phyloP scores from a whole-genome alignment of 106 monocot species.

The Ottelia alismoides region DNA sequence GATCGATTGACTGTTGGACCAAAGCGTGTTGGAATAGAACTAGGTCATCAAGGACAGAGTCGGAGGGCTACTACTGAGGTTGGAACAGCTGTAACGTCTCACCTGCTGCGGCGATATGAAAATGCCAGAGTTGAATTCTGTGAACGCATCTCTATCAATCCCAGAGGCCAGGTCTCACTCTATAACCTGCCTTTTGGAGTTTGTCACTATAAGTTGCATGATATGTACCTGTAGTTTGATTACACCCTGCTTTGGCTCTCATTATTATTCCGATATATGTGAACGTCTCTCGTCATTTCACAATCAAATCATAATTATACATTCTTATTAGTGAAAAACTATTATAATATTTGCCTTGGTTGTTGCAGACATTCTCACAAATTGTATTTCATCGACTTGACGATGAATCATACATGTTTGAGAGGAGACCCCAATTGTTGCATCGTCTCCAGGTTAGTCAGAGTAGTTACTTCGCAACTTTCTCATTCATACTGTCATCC shows the following conservation, averaged over 20 bases:
- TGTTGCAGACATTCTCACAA: conserved; percentile 68
- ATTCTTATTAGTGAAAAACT: too few relatives aligned
- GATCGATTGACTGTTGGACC: conserved; percentile 76
- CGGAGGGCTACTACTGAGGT: conserved; percentile 63
- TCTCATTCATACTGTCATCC: too few relatives aligned
- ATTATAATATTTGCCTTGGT: too few relatives aligned
- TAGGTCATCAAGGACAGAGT: conserved; percentile 83
- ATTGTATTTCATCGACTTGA: conserved; percentile 78
- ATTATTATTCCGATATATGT: too few relatives aligned
- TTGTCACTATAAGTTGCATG: too few relatives aligned
- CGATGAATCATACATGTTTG: conserved; percentile 79
- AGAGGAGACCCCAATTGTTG: conserved; percentile 58
- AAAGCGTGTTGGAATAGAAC: conserved; percentile 45
- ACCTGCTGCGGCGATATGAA: conserved; percentile 61
- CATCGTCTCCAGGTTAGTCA: conserved; percentile 72
- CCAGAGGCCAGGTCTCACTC: conserved; percentile 75
- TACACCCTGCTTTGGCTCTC: too few relatives aligned
- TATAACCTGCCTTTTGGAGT: not conserved
- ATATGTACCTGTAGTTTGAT: too few relatives aligned
- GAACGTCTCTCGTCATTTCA: too few relatives aligned
- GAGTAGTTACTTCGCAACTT: too few relatives aligned
- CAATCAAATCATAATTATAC: too few relatives aligned
- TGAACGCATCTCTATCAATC: conserved; percentile 76
- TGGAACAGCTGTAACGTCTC: conserved; percentile 74
- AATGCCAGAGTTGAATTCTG: conserved; percentile 75